These are phyloP conservation scores for Parathielavia appendiculata DNA, from an alignment of 495 filamentous ascomycete species.

Conservation along the genomic window DNA sequence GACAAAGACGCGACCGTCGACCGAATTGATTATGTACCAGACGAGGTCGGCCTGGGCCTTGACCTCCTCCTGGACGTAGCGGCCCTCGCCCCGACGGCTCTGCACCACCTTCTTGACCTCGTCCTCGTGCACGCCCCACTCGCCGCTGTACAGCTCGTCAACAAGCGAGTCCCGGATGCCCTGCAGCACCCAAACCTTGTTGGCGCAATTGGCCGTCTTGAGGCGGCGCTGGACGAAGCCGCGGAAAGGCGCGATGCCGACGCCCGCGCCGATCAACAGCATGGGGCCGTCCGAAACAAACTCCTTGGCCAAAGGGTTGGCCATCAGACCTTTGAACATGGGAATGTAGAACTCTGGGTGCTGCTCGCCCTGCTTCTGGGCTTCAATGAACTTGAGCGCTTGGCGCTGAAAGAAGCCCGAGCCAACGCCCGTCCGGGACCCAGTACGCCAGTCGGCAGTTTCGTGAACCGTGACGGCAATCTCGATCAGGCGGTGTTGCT, in stretches of 20 bases:
- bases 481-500: slow-evolving; percentile 80
- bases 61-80: slow-evolving; percentile 86
- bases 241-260: slow-evolving; percentile 94
- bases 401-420: slow-evolving; percentile 83
- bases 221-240: slow-evolving; percentile 94
- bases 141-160: slow-evolving; percentile 92
- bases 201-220: slow-evolving; percentile 93
- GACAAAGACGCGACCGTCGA: slow-evolving; percentile 92
- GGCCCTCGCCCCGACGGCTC: slow-evolving; percentile 67
- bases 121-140: slow-evolving; percentile 90
- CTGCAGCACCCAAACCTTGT: slow-evolving; percentile 99
- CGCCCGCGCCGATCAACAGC: slow-evolving; percentile 93
- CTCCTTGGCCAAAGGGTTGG: slow-evolving; percentile 85
- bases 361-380: slow-evolving; percentile 52
- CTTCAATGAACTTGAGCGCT: slow-evolving; percentile 62
- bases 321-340: slow-evolving; percentile 99
- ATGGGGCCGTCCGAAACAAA: slow-evolving; percentile 92
- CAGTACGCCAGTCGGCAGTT: slow-evolving; percentile 68
- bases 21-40: slow-evolving; percentile 90
- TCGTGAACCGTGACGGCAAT: slow-evolving; percentile 93
- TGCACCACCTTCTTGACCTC: slow-evolving; percentile 93
- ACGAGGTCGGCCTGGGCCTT: slow-evolving; percentile 85
- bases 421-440: slow-evolving; percentile 63
- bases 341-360: slow-evolving; percentile 66
- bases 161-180: slow-evolving; percentile 88